phyloP scores from a whole-genome alignment of 2,329 filamentous ascomycete species.

The Cytospora piceae region DNA sequence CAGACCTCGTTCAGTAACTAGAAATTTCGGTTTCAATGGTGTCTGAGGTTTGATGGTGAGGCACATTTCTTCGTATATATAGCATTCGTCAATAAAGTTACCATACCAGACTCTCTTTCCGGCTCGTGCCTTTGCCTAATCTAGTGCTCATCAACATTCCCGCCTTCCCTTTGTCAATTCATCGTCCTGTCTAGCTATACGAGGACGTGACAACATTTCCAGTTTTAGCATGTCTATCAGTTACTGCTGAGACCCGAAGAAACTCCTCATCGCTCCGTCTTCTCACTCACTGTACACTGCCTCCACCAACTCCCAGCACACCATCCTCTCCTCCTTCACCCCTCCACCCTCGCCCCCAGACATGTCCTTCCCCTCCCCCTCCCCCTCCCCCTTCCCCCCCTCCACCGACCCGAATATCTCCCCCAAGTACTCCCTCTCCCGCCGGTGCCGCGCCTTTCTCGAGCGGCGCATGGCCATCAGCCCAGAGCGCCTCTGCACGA shows the following conservation, averaged over 20 bases:
- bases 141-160: not conserved
- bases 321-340: not conserved
- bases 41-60: conserved; percentile 85
- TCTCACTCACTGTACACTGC: not conserved
- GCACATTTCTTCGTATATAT: conserved; percentile 54
- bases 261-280: not conserved
- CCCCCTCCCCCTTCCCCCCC: not conserved
- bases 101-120: not conserved
- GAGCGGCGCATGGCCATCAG: not conserved
- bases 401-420: not conserved
- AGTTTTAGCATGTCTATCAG: not conserved
- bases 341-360: not conserved
- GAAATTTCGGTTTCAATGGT: conserved; percentile 57
- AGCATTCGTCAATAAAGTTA: not conserved
- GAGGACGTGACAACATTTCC: not conserved
- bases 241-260: not conserved
- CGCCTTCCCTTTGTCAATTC: not conserved
- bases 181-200: not conserved
- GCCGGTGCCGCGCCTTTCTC: not conserved
- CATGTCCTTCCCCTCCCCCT: not conserved
- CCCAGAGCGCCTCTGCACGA: not conserved
- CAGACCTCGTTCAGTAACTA: conserved; percentile 72
- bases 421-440: not conserved
- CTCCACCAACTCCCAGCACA: not conserved
- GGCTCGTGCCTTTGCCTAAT: not conserved